Conservation (phyloP, 371 early-diverging fungal genomes). For the Mucor plumbeus region DNA sequence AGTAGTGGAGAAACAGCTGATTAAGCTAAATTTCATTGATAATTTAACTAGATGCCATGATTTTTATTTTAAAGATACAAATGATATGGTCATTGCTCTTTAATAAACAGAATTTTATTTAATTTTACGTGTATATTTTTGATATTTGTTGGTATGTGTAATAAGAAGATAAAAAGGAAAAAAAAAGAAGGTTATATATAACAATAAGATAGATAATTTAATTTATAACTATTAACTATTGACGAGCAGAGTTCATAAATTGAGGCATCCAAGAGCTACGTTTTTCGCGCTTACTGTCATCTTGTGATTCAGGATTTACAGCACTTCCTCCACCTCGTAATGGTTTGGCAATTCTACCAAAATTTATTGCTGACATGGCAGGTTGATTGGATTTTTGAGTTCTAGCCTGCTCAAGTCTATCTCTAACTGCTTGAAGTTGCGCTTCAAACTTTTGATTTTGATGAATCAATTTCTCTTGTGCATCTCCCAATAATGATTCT, state of each 20-base stretch:
- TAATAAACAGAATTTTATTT: background rate
- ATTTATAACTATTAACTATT: slow-evolving; percentile 32
- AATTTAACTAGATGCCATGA: background rate
- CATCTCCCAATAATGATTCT: slow-evolving; percentile 83
- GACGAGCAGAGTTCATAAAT: slow-evolving; percentile 36
- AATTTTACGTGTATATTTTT: background rate
- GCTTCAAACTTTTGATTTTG: slow-evolving; percentile 89
- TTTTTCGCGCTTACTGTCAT: slow-evolving; percentile 26
- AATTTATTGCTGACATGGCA: slow-evolving; percentile 60
- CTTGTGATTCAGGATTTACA: slow-evolving; percentile 17
- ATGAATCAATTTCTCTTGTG: slow-evolving; percentile 71
- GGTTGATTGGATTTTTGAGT: slow-evolving; percentile 53
- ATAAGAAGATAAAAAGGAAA: background rate
- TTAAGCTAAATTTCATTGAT: background rate
- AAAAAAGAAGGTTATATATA: background rate
- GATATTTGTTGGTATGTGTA: slow-evolving; percentile 1
- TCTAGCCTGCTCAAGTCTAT: slow-evolving; percentile 76
- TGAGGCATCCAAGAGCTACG: slow-evolving; percentile 49
- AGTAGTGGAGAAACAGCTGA: background rate
- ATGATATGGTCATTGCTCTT: background rate
- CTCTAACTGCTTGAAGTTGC: slow-evolving; percentile 74
- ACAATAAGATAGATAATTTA: background rate
- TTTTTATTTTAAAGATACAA: background rate
- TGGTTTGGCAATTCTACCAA: slow-evolving; percentile 90
- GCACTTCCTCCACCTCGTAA: slow-evolving; percentile 83